A percentile compares a stretch with the other conserved stretches of the same genome.
phyloP scores from a whole-genome alignment of 1,284 basidiomycete genomes.

The Puccinia polysora region DNA sequence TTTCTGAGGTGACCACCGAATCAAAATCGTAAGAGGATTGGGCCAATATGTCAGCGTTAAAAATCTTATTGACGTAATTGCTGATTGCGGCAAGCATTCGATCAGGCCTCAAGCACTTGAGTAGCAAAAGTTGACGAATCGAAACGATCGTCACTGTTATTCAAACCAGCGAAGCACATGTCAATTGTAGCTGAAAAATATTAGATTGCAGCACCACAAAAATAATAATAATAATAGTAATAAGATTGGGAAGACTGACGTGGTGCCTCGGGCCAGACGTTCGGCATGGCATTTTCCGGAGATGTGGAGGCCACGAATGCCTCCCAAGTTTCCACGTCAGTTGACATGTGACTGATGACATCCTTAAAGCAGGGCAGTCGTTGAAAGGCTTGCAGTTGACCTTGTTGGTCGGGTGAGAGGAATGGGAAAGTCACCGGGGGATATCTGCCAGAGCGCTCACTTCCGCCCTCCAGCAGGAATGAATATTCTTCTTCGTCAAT shows the following conservation, averaged over 20 bases:
- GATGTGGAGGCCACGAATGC: conserved; percentile 66
- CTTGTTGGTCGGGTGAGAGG: conserved; percentile 61
- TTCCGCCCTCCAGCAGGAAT: conserved; percentile 81
- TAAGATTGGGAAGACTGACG: no score
- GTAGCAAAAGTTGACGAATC: conserved; percentile 68
- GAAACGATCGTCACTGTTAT: conserved; percentile 65
- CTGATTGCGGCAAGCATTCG: conserved; percentile 76
- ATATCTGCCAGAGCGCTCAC: conserved; percentile 25
- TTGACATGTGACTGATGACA: conserved; percentile 65
- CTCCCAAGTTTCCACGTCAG: conserved; percentile 68
- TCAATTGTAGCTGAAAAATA: no score
- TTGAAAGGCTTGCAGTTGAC: conserved; percentile 55
- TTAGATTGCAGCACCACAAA: no score
- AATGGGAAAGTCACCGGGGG: background rate
- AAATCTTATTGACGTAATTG: conserved; percentile 67
- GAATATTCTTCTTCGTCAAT: conserved; percentile 74
- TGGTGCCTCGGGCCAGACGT: conserved; percentile 61
- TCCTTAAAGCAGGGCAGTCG: conserved; percentile 65
- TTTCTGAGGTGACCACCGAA: conserved; percentile 70
- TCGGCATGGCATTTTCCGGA: conserved; percentile 68
- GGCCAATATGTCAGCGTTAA: conserved; percentile 68
- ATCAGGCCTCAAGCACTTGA: conserved; percentile 87
- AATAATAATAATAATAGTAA: no score
- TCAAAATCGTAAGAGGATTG: conserved; percentile 70
- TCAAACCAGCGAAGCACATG: background rate